Evolutionary conservation across 345 rosid species (phyloP).

Genomic region (Salix purpurea): DNA sequence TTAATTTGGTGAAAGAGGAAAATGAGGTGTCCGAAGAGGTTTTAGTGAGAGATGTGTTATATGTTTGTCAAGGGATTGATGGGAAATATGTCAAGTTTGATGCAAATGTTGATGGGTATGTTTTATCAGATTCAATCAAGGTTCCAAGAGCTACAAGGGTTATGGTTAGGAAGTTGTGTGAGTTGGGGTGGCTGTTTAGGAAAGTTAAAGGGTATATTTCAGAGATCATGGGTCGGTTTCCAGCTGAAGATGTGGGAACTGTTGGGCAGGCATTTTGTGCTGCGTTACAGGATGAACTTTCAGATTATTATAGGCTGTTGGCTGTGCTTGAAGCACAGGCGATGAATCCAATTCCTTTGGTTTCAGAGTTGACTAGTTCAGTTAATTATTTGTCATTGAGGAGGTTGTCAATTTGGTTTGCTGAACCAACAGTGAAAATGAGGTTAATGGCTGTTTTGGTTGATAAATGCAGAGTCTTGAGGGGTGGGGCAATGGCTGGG

Average conservation of each 20-base stretch:
- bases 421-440: conserved; percentile 94
- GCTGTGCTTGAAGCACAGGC: conserved; percentile 89
- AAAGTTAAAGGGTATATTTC: conserved; percentile 76
- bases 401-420: conserved; percentile 88
- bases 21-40: conserved; percentile 86
- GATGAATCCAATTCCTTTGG: conserved; percentile 86
- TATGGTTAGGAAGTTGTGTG: conserved; percentile 79
- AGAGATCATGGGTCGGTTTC: conserved; percentile 73
- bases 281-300: conserved; percentile 85
- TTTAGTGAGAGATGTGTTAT: conserved; percentile 83
- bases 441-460: conserved; percentile 96
- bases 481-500: conserved; percentile 97
- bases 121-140: conserved; percentile 51
- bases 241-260: conserved; percentile 81
- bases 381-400: conserved; percentile 75
- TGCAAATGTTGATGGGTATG: conserved; percentile 59
- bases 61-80: conserved; percentile 91
- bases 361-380: conserved; percentile 60
- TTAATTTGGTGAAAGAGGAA: conserved; percentile 68
- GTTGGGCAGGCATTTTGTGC: conserved; percentile 96
- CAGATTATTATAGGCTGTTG: conserved; percentile 79
- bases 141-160: conserved; percentile 65
- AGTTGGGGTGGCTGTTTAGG: conserved; percentile 92
- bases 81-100: conserved; percentile 79
- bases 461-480: conserved; percentile 81